Conservation (phyloP, 1,284 basidiomycete species). For the Phellopilus nigrolimitatus region DNA sequence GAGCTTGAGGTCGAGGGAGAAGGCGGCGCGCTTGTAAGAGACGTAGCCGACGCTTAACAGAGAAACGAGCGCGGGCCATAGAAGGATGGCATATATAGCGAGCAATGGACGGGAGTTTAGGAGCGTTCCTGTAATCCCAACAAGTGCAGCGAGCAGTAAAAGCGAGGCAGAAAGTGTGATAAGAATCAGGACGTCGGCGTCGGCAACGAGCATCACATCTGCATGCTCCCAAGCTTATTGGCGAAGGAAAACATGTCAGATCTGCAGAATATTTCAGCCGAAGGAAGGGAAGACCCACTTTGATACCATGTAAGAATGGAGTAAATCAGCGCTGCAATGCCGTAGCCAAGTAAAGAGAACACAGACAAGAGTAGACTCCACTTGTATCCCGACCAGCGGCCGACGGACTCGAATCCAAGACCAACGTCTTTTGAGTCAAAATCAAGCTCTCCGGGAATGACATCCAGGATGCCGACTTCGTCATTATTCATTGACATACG, state of each 20-base stretch:
- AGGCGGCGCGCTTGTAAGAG: slow-evolving; percentile 64
- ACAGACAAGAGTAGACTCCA: slow-evolving; percentile 53
- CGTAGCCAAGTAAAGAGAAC: slow-evolving; percentile 45
- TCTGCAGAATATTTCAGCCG: slow-evolving; percentile 5
- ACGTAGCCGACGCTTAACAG: slow-evolving; percentile 66
- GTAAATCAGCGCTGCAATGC: slow-evolving; percentile 40
- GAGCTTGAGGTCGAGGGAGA: slow-evolving; percentile 69
- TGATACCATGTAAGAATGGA: slow-evolving; percentile 55
- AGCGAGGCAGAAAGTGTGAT: slow-evolving; percentile 57
- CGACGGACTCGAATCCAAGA: slow-evolving; percentile 30
- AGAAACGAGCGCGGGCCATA: slow-evolving; percentile 64
- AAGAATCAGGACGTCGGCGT: slow-evolving; percentile 55
- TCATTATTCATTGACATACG: slow-evolving; percentile 14
- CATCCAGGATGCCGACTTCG: slow-evolving; percentile 22
- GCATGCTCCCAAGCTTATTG: slow-evolving; percentile 44
- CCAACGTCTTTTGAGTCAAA: slow-evolving; percentile 10
- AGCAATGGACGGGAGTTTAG: slow-evolving; percentile 73
- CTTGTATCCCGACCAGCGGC: slow-evolving; percentile 51
- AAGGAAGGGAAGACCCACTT: slow-evolving; percentile 36
- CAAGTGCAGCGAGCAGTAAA: slow-evolving; percentile 55
- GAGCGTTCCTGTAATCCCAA: slow-evolving; percentile 64
- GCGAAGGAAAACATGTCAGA: background rate
- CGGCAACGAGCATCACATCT: slow-evolving; percentile 49
- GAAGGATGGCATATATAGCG: slow-evolving; percentile 64
- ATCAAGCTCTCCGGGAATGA: slow-evolving; percentile 21